These are phyloP conservation scores for Pseudogymnoascus sp. DNA, from an alignment of 2,329 filamentous ascomycete species.

Conservation along the genomic window DNA sequence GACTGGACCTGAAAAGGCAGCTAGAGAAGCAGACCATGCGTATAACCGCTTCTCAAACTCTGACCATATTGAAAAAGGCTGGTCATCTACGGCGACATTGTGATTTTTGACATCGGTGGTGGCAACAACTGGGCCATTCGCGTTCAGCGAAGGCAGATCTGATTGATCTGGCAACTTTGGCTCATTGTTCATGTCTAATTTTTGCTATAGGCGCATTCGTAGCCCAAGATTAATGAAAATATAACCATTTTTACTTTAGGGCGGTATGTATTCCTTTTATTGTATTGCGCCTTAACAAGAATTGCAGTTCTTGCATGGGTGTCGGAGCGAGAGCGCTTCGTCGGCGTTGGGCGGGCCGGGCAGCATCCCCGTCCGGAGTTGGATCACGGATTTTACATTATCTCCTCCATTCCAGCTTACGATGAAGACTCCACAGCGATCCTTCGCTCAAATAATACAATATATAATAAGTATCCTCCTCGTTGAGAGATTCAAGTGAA, in stretches of 20 bases:
- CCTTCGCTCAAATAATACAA: background rate
- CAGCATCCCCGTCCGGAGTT: background rate
- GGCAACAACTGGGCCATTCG: background rate
- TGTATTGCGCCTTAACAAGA: background rate
- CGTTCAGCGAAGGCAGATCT: background rate
- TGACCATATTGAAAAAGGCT: background rate
- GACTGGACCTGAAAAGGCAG: slow-evolving; percentile 15
- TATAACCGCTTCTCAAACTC: background rate
- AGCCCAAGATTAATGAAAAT: background rate
- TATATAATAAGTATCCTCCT: background rate
- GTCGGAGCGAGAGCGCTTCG: background rate
- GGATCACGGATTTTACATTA: background rate
- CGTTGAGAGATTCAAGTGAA: background rate
- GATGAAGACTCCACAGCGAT: background rate
- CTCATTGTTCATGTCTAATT: background rate
- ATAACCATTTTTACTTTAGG: background rate
- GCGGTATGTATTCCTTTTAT: background rate
- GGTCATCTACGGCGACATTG: background rate
- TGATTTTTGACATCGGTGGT: background rate
- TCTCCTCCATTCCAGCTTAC: background rate
- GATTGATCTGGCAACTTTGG: slow-evolving; percentile 1
- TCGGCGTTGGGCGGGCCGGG: background rate
- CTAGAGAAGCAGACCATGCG: slow-evolving; percentile 11
- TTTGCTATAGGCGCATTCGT: background rate
- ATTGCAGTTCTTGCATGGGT: background rate